Percentiles rank a stretch among this genome's conserved stretches.
Evolutionary conservation across 1,139 yeast species (phyloP).

Genomic region (Casaregolazyma suthepensis): DNA sequence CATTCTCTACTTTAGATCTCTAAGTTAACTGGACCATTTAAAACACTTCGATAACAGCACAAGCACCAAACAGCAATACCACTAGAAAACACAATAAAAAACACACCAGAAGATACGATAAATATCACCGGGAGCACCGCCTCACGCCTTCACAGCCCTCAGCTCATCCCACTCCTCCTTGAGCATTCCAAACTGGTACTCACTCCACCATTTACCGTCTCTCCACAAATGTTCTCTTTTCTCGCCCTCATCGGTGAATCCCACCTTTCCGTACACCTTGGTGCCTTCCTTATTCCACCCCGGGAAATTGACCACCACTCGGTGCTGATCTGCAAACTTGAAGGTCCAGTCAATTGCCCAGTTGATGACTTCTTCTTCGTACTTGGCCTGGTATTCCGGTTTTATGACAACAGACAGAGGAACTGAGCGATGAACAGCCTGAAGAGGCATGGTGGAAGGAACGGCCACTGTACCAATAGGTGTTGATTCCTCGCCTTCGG

Average conservation of each 20-base stretch:
- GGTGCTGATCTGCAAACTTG: not conserved
- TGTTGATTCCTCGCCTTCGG: not conserved
- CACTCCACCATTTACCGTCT: conserved; percentile 4
- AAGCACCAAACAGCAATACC: too few relatives aligned
- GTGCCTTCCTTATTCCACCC: conserved; percentile 1
- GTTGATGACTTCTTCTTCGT: not conserved
- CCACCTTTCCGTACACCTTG: not conserved
- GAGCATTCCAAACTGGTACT: not conserved
- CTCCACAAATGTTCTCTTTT: not conserved
- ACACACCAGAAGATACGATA: not conserved
- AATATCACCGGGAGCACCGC: not conserved
- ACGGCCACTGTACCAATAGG: not conserved
- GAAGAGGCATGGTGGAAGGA: not conserved
- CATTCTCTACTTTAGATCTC: too few relatives aligned
- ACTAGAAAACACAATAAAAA: not conserved
- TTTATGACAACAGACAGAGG: not conserved
- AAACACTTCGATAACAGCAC: too few relatives aligned
- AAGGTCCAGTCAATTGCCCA: not conserved
- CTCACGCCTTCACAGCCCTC: not conserved
- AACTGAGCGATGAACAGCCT: not conserved
- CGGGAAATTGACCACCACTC: not conserved
- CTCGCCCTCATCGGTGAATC: conserved; percentile 1
- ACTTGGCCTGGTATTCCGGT: not conserved
- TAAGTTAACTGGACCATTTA: too few relatives aligned
- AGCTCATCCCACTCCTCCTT: not conserved